phyloP scores from a whole-genome alignment of 495 filamentous ascomycete genomes.

The Friedmanniomyces simplex region DNA sequence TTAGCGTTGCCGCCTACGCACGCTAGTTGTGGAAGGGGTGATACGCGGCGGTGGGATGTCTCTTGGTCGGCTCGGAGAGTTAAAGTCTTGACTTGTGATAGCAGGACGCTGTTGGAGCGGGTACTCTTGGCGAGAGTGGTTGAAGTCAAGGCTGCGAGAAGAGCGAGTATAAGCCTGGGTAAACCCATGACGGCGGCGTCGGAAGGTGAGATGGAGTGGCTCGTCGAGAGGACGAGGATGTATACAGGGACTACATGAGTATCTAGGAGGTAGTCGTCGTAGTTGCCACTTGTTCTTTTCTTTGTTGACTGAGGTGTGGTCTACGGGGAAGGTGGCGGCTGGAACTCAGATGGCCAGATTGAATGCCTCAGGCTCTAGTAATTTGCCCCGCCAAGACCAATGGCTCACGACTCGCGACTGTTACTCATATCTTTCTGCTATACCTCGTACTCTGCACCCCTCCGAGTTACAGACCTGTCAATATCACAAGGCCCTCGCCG shows the following conservation, averaged over 20 bases:
- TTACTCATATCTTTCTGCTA: neutral
- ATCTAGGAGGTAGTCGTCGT: neutral
- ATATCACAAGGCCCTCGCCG: neutral
- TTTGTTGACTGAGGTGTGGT: neutral
- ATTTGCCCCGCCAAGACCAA: neutral
- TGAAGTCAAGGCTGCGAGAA: neutral
- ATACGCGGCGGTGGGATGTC: conserved; percentile 66
- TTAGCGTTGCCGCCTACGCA: conserved; percentile 60
- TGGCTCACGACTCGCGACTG: neutral
- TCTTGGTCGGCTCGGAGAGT: conserved; percentile 55
- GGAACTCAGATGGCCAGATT: neutral
- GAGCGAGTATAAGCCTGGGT: neutral
- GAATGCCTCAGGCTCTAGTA: neutral
- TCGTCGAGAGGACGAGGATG: neutral
- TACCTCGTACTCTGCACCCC: too few relatives aligned
- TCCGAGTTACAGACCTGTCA: neutral
- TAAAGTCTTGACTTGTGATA: conserved; percentile 66
- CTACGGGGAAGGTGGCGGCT: neutral
- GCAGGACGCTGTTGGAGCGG: conserved; percentile 46
- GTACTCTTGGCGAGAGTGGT: conserved; percentile 18
- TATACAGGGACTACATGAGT: neutral
- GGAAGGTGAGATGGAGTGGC: neutral
- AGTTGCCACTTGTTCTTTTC: neutral
- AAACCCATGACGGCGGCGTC: neutral
- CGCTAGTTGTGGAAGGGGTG: conserved; percentile 69